Evolutionary conservation across 139 green algal species (phyloP), one percentile per base, ranked within the genome.

Genomic region (Astrephomene gubernaculifera): DNA sequence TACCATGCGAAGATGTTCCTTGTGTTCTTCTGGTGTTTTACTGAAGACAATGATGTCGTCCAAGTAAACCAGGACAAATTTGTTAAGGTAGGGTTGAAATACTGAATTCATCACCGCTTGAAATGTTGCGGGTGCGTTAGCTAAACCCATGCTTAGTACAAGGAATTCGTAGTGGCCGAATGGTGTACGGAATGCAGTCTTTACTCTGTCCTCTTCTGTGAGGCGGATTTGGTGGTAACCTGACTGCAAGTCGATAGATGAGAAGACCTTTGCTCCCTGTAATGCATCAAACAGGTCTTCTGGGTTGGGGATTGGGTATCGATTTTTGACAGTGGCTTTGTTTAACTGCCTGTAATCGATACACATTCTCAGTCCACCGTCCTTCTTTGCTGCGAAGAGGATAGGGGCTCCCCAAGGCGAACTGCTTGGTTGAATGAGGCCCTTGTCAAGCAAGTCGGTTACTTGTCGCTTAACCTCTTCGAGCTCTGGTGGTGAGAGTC

Each of bases 31-130:
- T 44, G 25, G n/a, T 10, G 24, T 88, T 17, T 74, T 61, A n/a
- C 44, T 84, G 52, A 82, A 92, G 2, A 93, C 88, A 2, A 92
- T 52, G 0, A 93, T 88, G 39, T 97, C 94, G 87, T 95, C 92
- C 1, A 96, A 57, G 76, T 95, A 97, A 3, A 94, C 81, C 1
- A 93, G 38, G 17, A 93, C 76, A 71, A 90, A 95, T 22, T 92
- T 86, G 17, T 71, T 57, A 1, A 93, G 2, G n/a, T 86, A 73
- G 0, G 49, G 5, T 6, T 3, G 0, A 65, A 95, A 85, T 7
- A 91, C 76, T 0, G 71, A 25, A 53, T 92, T 90, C 87, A 95
- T 93, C 9, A 87, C 10, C 24, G 35, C 21, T 41, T 92, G 85
- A 69, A 94, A 96, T 25, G 83, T 88, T 14, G 86, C 57, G 4